phyloP scores from a whole-genome alignment of 441 rosid genomes.

The Aquilaria agallochum region DNA sequence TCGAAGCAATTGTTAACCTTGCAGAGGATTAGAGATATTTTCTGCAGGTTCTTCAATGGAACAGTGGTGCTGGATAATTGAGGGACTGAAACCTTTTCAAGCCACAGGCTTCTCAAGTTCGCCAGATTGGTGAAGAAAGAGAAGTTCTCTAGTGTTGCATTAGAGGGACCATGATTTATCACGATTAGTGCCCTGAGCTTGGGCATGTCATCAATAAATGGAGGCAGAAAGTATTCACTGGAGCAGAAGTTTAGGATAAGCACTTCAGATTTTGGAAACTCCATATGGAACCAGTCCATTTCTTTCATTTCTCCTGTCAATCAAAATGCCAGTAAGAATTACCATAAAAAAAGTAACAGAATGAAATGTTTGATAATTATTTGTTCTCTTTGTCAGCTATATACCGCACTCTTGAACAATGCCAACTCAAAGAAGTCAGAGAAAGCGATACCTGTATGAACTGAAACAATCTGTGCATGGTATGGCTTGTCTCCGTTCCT shows the following conservation, averaged over 20 bases:
- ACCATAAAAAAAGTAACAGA: neutral
- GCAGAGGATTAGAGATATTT: conserved; percentile 72
- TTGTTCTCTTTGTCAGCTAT: neutral
- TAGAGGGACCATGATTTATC: conserved; percentile 52
- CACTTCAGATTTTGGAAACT: conserved; percentile 82
- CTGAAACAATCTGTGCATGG: conserved; percentile 65
- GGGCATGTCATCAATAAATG: conserved; percentile 69
- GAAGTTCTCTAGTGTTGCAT: conserved; percentile 50
- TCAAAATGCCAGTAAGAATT: conserved; percentile 4
- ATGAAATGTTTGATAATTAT: neutral
- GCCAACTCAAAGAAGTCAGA: neutral
- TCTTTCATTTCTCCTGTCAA: conserved; percentile 66
- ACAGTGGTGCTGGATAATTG: conserved; percentile 34
- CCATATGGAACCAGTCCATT: conserved; percentile 71
- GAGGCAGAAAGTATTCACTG: conserved; percentile 60
- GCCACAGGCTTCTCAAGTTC: conserved; percentile 73
- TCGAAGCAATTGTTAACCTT: conserved; percentile 59
- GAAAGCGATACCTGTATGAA: conserved; percentile 59
- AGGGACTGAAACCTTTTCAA: conserved; percentile 65
- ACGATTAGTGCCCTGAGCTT: conserved; percentile 67
- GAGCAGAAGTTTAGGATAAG: conserved; percentile 69
- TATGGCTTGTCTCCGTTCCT: conserved; percentile 53
- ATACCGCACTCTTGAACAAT: neutral
- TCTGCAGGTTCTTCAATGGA: conserved; percentile 45
- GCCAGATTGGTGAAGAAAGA: conserved; percentile 44